Evolutionary conservation across 2,329 filamentous ascomycete species (phyloP).

Genomic region (Botrytis hyacinthi): DNA sequence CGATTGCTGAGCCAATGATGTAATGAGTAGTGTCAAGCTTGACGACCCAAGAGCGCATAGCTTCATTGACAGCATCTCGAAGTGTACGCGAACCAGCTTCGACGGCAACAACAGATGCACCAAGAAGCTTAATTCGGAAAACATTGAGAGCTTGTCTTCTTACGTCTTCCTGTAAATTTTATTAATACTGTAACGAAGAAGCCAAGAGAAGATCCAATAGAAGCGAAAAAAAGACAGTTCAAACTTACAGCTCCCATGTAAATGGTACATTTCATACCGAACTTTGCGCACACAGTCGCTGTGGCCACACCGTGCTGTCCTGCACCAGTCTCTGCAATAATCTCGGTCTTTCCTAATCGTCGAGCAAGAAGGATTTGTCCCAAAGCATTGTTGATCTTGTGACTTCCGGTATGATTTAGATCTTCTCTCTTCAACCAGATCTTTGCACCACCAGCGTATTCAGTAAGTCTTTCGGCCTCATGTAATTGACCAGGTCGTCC

Average conservation of each 20-base stretch:
- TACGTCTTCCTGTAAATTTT: slow-evolving; percentile 67
- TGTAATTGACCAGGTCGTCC: slow-evolving; percentile 90
- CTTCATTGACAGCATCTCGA: slow-evolving; percentile 91
- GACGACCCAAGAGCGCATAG: slow-evolving; percentile 89
- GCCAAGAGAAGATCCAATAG: no score
- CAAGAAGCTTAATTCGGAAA: slow-evolving; percentile 95
- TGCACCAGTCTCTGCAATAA: slow-evolving; percentile 96
- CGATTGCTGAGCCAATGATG: slow-evolving; percentile 96
- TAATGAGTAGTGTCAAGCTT: slow-evolving; percentile 94
- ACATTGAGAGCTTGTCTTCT: slow-evolving; percentile 95
- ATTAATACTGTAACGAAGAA: slow-evolving; percentile 20
- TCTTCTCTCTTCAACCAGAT: slow-evolving; percentile 99
- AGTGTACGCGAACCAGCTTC: slow-evolving; percentile 84
- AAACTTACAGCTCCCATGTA: slow-evolving; percentile 78
- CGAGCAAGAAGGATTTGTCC: slow-evolving; percentile 87
- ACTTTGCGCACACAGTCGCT: slow-evolving; percentile 95
- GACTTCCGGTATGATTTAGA: slow-evolving; percentile 93
- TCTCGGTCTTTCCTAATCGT: slow-evolving; percentile 88
- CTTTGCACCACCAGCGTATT: slow-evolving; percentile 85
- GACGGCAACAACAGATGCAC: slow-evolving; percentile 88
- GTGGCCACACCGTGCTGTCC: slow-evolving; percentile 98
- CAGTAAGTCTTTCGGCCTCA: slow-evolving; percentile 81
- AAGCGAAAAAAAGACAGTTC: neutral
- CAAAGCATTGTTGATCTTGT: slow-evolving; percentile 99
- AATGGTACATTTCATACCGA: slow-evolving; percentile 95